Base-by-base conservation (phyloP, 768 basidiomycete species). In the Butyriboletus loyo region DNA sequence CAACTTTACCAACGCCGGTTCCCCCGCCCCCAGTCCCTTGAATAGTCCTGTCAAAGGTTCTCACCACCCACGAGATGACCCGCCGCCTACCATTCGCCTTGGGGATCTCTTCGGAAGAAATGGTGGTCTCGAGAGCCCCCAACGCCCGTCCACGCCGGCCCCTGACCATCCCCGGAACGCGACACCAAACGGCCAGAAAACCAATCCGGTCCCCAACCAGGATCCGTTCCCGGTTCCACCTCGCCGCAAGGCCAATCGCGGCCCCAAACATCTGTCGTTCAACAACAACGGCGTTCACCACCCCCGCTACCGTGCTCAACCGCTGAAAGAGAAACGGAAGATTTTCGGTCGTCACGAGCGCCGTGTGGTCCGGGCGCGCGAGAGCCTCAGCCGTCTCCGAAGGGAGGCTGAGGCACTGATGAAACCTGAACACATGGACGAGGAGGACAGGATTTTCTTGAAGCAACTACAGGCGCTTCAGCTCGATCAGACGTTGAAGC, bases 391-490 rank as follows among this genome's bases (percentile, higher is more conserved):
- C 0, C 11, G 14, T 21, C 53, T 69, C 3, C 49, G 35, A 0
- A 34, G 3, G 11, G 41, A 65, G 15, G 65, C 66, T 7, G 46
- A 63, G 39, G 1, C 10, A 41, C 21, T 63, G 10, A 69, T 67
- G 63, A 27, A 15, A 5, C 44, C 54, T 2, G 47, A 32, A 4
- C 19, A 32, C 14, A 62, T 67, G 63, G 27, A 41, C 19, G 15
- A 21, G 7, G 52, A 64, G 25, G 68, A 71, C 31, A 44, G 11
- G 13, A 57, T 69, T 19, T 67, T 71, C 38, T 34, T 67, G 49
- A 13, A 54, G 42, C 67, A 69, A 17, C 50, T 71, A 0, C 19
- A 6, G 21, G 46, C 36, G 0, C 58, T 69, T 24, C 50, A 56
- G 1, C 11, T 60, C 2, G 50, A 71, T 2, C 54, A 62, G 1